Base-by-base conservation (phyloP, 257 asterid genomes). In the Fraxinus anomala region DNA sequence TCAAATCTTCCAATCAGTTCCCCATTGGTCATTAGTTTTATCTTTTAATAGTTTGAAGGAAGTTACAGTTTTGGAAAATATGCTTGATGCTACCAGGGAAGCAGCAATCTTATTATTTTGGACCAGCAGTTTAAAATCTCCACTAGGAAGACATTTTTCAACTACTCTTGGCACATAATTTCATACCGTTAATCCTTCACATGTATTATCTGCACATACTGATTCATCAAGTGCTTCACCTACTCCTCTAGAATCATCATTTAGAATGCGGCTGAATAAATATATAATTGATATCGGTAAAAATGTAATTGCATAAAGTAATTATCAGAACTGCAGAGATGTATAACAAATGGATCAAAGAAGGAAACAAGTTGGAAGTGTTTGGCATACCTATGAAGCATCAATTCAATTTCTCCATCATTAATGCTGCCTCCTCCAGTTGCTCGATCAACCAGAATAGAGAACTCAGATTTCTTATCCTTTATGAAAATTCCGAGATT, bases 361-460 rank as follows among this genome's bases (percentile, higher is more conserved):
- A 69, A 70, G 7, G 44, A 83, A 63, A 23, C 5, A 24, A 79
- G 24, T 47, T 16, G 68, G 37, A 77, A 19, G 12, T 59, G 11
- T 23, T 39, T 83, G 23, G 36, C 51, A 42, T 61, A 91, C 98
- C 98, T 93, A 63, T 93, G 98, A 68, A 93, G 85, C 98, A 93
- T 93, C 79, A 93, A 78, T 82, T 93, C 98, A 51, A 93, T 84
- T 81, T 92, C 86, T 77, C 98, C 98, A 89, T 94, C 97, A 3
- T 75, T 77, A 76, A 89, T 86, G 86, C 98, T 94, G 86, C 95
- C 86, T 72, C 97, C 98, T 77, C 97, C 98, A 24, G 83, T 78
- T 51, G 98, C 94, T 69, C 97, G 92, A 81, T 94, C 98, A 74
- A 94, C 98, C 76, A 94, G 75, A 73, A 94, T 88, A 26, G 96